Base-by-base conservation (phyloP, 768 basidiomycete genomes). In the Tylopilus balloui region DNA sequence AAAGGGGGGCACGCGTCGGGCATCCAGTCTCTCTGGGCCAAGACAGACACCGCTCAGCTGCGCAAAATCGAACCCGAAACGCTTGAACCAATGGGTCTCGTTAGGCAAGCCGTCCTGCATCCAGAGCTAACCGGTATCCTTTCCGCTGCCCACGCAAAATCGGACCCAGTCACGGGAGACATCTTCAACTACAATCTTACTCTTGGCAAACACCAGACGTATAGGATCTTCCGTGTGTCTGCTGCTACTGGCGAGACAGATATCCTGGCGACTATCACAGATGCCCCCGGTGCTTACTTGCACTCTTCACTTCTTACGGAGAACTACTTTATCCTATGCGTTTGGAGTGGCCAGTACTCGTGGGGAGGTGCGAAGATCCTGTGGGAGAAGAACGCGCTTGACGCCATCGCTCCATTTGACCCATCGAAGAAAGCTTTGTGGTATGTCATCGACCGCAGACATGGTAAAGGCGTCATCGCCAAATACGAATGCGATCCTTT, bases 271-370 rank as follows among this genome's bases (percentile, higher is more conserved):
- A 61, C 62, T 10, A 68, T 73, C 42, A 61, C 54, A 4, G 72
- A 72, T 40, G 73, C 73, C 0, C 70, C 70, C 0, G 60, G 55
- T n/a, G 65, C 70, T 17, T 73, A 73, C 45, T 29, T 73, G 28
- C 72, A 73, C 50, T 69, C 70, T 15, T 64, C 71, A 13, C 45
- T 65, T 6, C 56, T 73, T 53, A 73, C 72, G 17, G 59, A 66
- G 44, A 67, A 66, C 20, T 71, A 69, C 52, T 61, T 69, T 39
- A 58, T 71, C 29, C 45, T 73, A 11, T 71, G 68, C 43, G 44
- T 71, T 12, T 74, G 69, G 71, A 56, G 60, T 17, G 52, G 60
- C 15, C 59, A 67, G 11, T 66, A 57, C 41, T 40, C 58, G 12
- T 66, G 64, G 64, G 55, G 58, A 19, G 64, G 65, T 13, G 45